Conservation (phyloP, 148 eudicot genomes). For the Rhododendron simsii region DNA sequence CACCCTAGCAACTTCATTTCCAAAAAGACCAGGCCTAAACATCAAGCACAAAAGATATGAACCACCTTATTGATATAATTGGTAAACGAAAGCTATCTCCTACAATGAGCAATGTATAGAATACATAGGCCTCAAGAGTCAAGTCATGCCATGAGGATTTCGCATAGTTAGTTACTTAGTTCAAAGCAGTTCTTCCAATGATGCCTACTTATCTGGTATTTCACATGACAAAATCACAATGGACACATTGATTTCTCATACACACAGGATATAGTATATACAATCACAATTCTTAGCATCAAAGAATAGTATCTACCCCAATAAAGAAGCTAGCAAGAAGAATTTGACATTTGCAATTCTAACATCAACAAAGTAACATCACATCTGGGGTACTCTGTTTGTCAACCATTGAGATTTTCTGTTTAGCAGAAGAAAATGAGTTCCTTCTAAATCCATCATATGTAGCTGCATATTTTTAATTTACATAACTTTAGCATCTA, state of each 20-base stretch:
- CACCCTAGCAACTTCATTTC: slow-evolving; percentile 83
- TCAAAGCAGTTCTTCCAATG: neutral
- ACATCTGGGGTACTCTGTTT: neutral
- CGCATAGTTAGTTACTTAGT: no score
- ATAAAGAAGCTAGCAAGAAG: neutral
- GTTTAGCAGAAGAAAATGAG: neutral
- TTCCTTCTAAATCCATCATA: neutral
- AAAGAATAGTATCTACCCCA: neutral
- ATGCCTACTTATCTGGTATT: neutral
- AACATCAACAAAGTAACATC: neutral
- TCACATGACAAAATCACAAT: neutral
- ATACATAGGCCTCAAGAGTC: neutral
- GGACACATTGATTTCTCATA: neutral
- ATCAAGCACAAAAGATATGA: slow-evolving; percentile 10
- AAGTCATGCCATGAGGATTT: neutral
- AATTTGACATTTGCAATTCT: neutral
- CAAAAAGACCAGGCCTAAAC: slow-evolving; percentile 66
- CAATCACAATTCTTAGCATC: neutral
- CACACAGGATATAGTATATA: neutral
- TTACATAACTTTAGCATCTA: neutral
- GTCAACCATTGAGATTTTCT: neutral
- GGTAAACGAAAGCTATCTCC: neutral
- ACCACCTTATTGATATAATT: neutral
- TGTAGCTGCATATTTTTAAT: neutral
- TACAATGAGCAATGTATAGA: neutral